Base-by-base conservation (phyloP, 2,329 filamentous ascomycete species). In the Calonectria hawksworthii region DNA sequence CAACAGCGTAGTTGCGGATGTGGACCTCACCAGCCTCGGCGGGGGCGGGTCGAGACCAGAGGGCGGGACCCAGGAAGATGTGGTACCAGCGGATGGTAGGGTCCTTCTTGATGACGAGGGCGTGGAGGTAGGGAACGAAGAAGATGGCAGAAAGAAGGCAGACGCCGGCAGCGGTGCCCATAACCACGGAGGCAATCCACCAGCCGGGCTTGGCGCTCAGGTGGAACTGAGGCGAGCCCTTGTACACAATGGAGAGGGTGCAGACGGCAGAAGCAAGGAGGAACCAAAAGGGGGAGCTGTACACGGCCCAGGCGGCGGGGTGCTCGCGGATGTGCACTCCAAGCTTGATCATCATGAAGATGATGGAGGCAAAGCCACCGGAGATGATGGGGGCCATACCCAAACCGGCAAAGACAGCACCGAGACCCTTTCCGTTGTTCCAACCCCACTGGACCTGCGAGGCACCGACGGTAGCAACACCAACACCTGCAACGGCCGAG, bases 171-270 rank as follows among this genome's bases (percentile, higher is more conserved):
- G 56, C 38, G 23, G 56, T 63, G 56, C 56, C 56, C 56, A 63
- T 41, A 7, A 63, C 56, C 18, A 63, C 56, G 3, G 56, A 28
- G 8, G 56, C 56, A 41, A 63, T 41, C 56, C 56, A 63, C 89
- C 90, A 92, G 9, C 84, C 84, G 2, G 94, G 92, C 87, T 93
- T 93, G 28, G 69, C 50, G 28, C 67, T 21, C 11, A 81, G 79
- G 21, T 78, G 75, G 1, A 81, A 74, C 36, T 77, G 76, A 34
- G 94, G 93, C 9, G 94, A 94, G 34, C 94, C 94, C 89, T 96
- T 95, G 90, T 95, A 95, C 79, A 96, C 94, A 79, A 96, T 92
- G 52, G 93, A 95, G 6, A 96, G 89, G 0, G 94, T 94, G 86
- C 93, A 95, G 80, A 96, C 86, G 73, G 93, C 94, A 68, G 89